phyloP scores from a whole-genome alignment of 176 grass and related monocot species.

The Carex littledalei region DNA sequence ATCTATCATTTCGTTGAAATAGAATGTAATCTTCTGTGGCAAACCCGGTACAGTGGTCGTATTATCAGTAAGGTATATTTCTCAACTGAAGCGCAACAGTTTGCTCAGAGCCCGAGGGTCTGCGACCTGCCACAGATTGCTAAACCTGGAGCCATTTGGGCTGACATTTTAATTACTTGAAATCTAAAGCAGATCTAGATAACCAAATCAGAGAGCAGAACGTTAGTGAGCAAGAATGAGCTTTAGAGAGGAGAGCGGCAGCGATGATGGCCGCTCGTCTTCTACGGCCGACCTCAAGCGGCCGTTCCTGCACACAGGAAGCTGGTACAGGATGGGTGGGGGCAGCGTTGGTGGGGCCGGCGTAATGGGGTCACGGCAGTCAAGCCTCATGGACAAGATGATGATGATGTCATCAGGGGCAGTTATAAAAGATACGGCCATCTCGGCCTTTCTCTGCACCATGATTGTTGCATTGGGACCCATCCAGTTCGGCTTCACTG shows the following conservation, averaged over 20 bases:
- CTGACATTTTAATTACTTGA: background rate
- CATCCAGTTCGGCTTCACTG: slow-evolving; percentile 96
- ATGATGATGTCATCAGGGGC: slow-evolving; percentile 50
- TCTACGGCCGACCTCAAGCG: slow-evolving; percentile 43
- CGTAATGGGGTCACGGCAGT: slow-evolving; percentile 65
- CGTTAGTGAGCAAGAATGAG: slow-evolving; percentile 44
- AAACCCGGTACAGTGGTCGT: background rate
- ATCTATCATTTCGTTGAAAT: background rate
- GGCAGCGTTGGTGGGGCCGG: background rate
- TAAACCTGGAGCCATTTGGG: background rate
- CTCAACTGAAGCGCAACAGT: background rate
- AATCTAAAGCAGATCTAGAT: background rate
- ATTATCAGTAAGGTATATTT: background rate
- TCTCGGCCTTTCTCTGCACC: slow-evolving; percentile 93
- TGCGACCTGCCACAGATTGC: background rate
- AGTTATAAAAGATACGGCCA: slow-evolving; percentile 51
- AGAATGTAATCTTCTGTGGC: slow-evolving; percentile 12
- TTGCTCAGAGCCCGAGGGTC: background rate
- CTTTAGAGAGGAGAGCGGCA: slow-evolving; percentile 62
- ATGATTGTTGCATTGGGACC: slow-evolving; percentile 86
- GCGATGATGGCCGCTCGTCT: slow-evolving; percentile 56
- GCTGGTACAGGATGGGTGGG: slow-evolving; percentile 81
- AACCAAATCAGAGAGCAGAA: background rate
- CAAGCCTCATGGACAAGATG: slow-evolving; percentile 52
- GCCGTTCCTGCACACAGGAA: slow-evolving; percentile 85